These are phyloP conservation scores for Aspergillus ibericus DNA, from an alignment of 2,329 filamentous ascomycete species.

Conservation along the genomic window DNA sequence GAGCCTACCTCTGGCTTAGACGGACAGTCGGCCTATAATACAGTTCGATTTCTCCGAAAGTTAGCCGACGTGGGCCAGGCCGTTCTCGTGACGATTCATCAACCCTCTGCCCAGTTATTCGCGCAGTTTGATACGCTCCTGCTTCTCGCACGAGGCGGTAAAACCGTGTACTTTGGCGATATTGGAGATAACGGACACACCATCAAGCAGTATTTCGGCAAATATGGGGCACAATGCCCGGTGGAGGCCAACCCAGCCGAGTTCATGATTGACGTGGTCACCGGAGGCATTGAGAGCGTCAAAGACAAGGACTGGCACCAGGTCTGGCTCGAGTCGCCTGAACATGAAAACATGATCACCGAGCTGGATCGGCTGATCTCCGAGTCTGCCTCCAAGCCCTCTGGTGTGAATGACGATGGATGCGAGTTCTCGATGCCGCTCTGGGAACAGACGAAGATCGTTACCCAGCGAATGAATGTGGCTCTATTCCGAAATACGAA, in stretches of 20 bases:
- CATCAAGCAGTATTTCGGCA: constrained; percentile 61
- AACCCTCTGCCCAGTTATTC: constrained; percentile 87
- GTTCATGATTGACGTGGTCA: constrained; percentile 59
- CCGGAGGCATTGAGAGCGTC: background rate
- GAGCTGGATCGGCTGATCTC: background rate
- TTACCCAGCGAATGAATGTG: background rate
- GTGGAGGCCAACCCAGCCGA: constrained; percentile 68
- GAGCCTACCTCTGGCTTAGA: constrained; percentile 93
- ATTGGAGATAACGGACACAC: constrained; percentile 58
- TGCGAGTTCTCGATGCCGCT: background rate
- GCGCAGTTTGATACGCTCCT: constrained; percentile 69
- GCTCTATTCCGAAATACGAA: background rate
- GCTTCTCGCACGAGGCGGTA: constrained; percentile 61
- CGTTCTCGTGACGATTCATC: constrained; percentile 89
- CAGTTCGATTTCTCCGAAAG: constrained; percentile 79
- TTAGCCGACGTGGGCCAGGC: constrained; percentile 82
- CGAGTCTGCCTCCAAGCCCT: background rate
- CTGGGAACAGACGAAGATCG: background rate
- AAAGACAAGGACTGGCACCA: background rate
- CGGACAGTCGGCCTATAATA: constrained; percentile 86
- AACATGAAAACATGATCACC: background rate
- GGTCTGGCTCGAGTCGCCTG: background rate
- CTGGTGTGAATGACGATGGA: background rate
- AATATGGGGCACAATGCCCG: constrained; percentile 53
- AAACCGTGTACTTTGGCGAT: constrained; percentile 65